phyloP scores from a whole-genome alignment of 108 stramenopile genomes.

The Nannochloropsis salina region DNA sequence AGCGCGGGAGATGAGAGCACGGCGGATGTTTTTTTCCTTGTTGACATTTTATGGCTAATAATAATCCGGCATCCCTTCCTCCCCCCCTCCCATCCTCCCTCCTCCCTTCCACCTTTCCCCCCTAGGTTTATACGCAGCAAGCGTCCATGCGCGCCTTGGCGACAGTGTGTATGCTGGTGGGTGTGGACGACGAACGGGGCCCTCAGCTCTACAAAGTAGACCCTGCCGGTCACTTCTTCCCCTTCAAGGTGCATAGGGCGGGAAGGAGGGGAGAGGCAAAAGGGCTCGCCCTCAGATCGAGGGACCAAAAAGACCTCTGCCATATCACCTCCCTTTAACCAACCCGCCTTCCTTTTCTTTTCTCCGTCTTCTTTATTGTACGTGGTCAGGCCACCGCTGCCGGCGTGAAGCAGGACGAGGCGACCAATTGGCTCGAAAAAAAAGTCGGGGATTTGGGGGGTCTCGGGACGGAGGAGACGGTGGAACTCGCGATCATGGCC shows the following conservation, averaged over 20 bases:
- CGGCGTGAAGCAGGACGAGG: slow-evolving; percentile 94
- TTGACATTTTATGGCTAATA: neutral
- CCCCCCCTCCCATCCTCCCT: neutral
- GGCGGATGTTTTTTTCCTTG: neutral
- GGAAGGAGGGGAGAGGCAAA: neutral
- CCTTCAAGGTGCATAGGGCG: slow-evolving; percentile 60
- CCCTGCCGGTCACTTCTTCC: slow-evolving; percentile 94
- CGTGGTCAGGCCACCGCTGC: slow-evolving; percentile 63
- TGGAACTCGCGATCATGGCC: slow-evolving; percentile 75
- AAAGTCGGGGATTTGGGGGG: slow-evolving; percentile 67
- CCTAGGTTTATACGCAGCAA: slow-evolving; percentile 81
- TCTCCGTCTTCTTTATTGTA: neutral
- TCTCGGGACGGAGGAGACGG: slow-evolving; percentile 60
- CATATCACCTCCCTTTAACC: neutral
- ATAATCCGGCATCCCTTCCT: neutral
- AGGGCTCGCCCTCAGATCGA: neutral
- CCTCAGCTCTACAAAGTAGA: slow-evolving; percentile 93
- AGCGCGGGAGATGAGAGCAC: neutral
- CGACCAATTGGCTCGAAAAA: slow-evolving; percentile 96
- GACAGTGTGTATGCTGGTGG: slow-evolving; percentile 73
- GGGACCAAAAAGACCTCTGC: neutral
- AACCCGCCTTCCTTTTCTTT: neutral
- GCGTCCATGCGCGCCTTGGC: slow-evolving; percentile 87
- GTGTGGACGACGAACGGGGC: slow-evolving; percentile 94
- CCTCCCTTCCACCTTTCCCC: neutral